Evolutionary conservation across 192 early-diverging fungal genomes (phyloP), one percentile per base, ranked within the genome.

Genomic region (Spizellomyces punctatus): DNA sequence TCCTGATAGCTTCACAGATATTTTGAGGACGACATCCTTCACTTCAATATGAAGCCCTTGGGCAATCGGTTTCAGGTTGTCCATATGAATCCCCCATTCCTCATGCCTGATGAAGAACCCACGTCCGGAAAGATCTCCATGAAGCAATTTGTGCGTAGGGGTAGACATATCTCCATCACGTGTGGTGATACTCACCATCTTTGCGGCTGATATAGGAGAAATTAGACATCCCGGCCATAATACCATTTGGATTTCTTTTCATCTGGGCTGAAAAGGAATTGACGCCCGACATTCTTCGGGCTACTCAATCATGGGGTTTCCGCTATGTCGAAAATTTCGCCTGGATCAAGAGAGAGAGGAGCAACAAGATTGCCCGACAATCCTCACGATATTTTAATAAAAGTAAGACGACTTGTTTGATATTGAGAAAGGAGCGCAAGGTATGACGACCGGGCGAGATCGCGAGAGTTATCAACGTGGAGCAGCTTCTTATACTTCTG

Each of bases 301-400:
- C 89, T 7, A 89, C 91, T 52, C 41, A 62, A 27, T 76, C 64
- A 45, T 96, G 96, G 94, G 88, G 89, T 2, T 92, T 95, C 82
- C 91, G 92, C 56, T 98, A 98, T 73, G 93, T 96, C 0, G 96
- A 96, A 74, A 98, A 96, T 82, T 95, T 98, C 82, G 93, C 91
- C 76, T 98, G 96, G 95, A 92, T 96, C 73, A 95, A 94, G 66
- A 83, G 90, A 58, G 79, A 86, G 58, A 74, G 87, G 47, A 93
- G 95, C 77, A 96, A 98, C 77, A 83, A 85, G 56, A 93, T 98
- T 70, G 88, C 82, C 10, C 69, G 80, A 21, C 78, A 88, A 42
- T 78, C 85, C 22, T 91, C 86, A 36, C 79, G 72, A 22, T 96
- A 93, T 74, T 96, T 98, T 68, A 84, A 89, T 69, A 93, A 92